phyloP scores from a whole-genome alignment of 345 rosid species.

The Salix dunnii region DNA sequence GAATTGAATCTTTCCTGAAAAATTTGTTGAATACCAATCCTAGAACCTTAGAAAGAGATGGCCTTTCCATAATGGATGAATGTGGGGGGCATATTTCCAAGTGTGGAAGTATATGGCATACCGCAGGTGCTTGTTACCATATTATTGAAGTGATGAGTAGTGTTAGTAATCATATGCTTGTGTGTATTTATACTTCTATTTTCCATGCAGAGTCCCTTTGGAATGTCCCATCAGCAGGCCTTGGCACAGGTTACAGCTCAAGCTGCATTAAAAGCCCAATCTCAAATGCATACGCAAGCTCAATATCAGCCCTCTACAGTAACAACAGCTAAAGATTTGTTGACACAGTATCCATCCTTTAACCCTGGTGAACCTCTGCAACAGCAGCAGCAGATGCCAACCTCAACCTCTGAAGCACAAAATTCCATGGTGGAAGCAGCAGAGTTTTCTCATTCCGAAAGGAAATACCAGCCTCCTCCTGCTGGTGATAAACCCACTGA shows the following conservation, averaged over 20 bases:
- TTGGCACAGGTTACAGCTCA: constrained; percentile 79
- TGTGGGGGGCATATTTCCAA: neutral
- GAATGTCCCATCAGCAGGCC: constrained; percentile 80
- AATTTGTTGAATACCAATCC: neutral
- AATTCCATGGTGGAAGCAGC: constrained; percentile 39
- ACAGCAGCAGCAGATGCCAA: constrained; percentile 37
- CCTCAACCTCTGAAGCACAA: constrained; percentile 36
- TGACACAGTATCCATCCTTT: constrained; percentile 32
- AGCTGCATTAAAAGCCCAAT: constrained; percentile 47
- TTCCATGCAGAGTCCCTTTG: constrained; percentile 64
- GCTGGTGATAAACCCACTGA: constrained; percentile 77
- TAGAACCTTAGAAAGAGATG: constrained; percentile 6
- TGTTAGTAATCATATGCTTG: neutral
- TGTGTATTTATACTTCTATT: constrained; percentile 20
- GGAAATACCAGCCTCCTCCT: constrained; percentile 44
- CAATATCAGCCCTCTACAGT: constrained; percentile 33
- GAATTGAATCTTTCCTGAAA: neutral
- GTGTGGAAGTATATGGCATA: neutral
- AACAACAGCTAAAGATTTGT: constrained; percentile 24
- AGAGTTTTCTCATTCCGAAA: constrained; percentile 50
- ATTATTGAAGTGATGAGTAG: neutral
- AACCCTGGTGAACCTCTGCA: constrained; percentile 37
- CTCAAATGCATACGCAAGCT: constrained; percentile 39
- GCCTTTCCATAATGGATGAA: neutral
- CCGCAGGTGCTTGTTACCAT: neutral